Percentiles rank a stretch among this genome's conserved stretches.
Evolutionary conservation across 2,329 filamentous ascomycete species (phyloP).

Genomic region (Trichoderma koningii): DNA sequence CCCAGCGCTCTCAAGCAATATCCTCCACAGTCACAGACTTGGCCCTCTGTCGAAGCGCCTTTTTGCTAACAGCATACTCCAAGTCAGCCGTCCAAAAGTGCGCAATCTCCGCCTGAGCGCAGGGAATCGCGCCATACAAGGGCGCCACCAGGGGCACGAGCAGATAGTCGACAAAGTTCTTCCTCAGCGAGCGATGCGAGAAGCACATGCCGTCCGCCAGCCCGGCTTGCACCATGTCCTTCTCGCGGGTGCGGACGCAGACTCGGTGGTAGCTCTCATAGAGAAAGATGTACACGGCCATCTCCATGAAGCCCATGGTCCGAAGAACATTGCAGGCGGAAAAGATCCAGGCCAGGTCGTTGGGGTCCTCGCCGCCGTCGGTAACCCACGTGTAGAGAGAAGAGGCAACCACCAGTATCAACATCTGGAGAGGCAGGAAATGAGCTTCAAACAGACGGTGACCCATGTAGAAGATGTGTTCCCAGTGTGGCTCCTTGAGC

Average conservation of each 20-base stretch:
- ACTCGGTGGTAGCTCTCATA: conserved; percentile 69
- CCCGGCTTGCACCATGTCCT: conserved; percentile 67
- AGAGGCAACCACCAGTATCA: conserved; percentile 63
- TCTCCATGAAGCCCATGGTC: conserved; percentile 61
- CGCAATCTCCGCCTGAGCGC: conserved; percentile 66
- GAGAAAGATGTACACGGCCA: conserved; percentile 64
- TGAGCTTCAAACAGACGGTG: conserved; percentile 74
- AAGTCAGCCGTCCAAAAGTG: conserved; percentile 71
- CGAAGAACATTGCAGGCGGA: conserved; percentile 61
- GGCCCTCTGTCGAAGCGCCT: conserved; percentile 51
- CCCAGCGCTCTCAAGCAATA: conserved; percentile 42
- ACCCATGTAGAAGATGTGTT: conserved; percentile 59
- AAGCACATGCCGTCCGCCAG: conserved; percentile 67
- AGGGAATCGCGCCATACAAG: conserved; percentile 67
- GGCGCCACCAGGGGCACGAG: conserved; percentile 69
- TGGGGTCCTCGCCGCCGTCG: conserved; percentile 52
- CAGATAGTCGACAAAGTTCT: conserved; percentile 63
- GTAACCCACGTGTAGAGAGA: conserved; percentile 60
- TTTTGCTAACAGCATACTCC: conserved; percentile 72
- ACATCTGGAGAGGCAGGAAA: conserved; percentile 69
- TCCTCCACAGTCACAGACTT: conserved; percentile 48
- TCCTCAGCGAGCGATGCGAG: conserved; percentile 57
- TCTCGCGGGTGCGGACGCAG: conserved; percentile 61
- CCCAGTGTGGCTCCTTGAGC: conserved; percentile 55
- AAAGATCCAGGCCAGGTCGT: conserved; percentile 61